Evolutionary conservation across 2,329 filamentous ascomycete genomes (phyloP).

Genomic region (Dichotomopilus funicola): DNA sequence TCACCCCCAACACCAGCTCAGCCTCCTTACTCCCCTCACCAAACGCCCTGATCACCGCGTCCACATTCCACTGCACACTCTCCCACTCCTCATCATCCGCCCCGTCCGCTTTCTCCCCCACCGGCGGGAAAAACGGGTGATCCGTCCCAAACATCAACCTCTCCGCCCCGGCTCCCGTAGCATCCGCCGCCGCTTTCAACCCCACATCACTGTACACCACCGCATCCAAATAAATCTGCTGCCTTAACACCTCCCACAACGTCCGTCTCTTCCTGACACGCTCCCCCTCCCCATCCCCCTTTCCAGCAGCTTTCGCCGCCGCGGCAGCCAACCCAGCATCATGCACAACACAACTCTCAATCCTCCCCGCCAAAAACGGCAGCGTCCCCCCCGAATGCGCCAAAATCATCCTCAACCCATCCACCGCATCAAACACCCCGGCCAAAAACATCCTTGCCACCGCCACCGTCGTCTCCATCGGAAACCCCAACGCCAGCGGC

Average conservation of each 20-base stretch:
- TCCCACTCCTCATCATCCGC: conserved; percentile 59
- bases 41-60: conserved; percentile 23
- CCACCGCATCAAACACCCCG: conserved; percentile 74
- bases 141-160: conserved; percentile 76
- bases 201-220: conserved; percentile 76
- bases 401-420: conserved; percentile 63
- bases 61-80: conserved; percentile 51
- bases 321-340: conserved; percentile 58
- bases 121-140: conserved; percentile 78
- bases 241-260: conserved; percentile 51
- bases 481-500: conserved; percentile 78
- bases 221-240: conserved; percentile 82
- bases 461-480: conserved; percentile 87
- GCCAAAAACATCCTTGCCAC: conserved; percentile 82
- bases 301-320: conserved; percentile 33
- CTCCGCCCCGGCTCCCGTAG: conserved; percentile 53
- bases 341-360: conserved; percentile 81
- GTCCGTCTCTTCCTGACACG: conserved; percentile 23
- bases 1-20: conserved; percentile 25
- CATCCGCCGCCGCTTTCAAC: conserved; percentile 62
- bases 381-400: conserved; percentile 86
- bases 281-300: conserved; percentile 33
- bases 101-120: conserved; percentile 39
- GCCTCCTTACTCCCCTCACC: conserved; percentile 23
- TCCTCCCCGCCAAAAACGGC: conserved; percentile 79